Conservation (phyloP, 768 basidiomycete species). For the Tricholoma terreum region DNA sequence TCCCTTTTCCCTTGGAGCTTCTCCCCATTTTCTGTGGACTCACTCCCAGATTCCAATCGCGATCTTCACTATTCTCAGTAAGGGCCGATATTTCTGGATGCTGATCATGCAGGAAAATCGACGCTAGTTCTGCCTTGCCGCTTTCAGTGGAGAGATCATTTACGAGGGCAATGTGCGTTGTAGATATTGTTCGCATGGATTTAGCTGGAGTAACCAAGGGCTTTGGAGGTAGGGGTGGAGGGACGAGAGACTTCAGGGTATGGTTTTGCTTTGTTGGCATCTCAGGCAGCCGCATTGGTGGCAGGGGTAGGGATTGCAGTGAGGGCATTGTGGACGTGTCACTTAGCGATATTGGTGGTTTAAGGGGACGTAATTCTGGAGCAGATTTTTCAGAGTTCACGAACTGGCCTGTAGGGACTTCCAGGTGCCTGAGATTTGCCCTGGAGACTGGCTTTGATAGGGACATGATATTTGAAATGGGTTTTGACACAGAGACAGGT, state of each 20-base stretch:
- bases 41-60: constrained; percentile 49
- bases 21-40: constrained; percentile 51
- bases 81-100: constrained; percentile 31
- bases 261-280: constrained; percentile 12
- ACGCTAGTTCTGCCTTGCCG: constrained; percentile 48
- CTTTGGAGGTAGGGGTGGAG: constrained; percentile 24
- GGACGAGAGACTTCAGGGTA: constrained; percentile 20
- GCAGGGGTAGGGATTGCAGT: constrained; percentile 2
- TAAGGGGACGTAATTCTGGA: constrained; percentile 3
- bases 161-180: constrained; percentile 49
- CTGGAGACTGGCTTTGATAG: constrained; percentile 5
- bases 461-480: neutral
- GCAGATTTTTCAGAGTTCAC: neutral
- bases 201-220: constrained; percentile 25
- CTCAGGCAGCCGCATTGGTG: constrained; percentile 3
- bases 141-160: constrained; percentile 52
- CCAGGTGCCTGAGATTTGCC: constrained; percentile 13
- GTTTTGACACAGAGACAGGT: neutral
- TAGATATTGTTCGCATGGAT: constrained; percentile 46
- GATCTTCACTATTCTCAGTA: constrained; percentile 25
- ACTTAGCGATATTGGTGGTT: neutral
- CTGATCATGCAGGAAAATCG: constrained; percentile 51
- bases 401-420: neutral
- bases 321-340: neutral
- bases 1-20: constrained; percentile 35